Conservation (phyloP, 306 rosid genomes). For the Acmispon strigosus region DNA sequence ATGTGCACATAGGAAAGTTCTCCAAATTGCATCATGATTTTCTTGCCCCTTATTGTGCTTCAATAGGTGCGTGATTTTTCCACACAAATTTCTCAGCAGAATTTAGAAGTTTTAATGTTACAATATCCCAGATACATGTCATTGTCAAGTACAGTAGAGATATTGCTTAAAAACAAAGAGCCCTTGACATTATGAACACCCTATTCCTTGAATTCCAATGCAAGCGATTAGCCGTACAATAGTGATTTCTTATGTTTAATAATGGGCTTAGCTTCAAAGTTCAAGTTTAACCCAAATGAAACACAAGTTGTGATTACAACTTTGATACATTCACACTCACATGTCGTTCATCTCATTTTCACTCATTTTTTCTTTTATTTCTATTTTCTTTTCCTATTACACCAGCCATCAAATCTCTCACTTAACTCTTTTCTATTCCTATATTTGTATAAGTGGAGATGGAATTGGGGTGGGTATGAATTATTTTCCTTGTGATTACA, state of each 20-base stretch:
- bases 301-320: neutral
- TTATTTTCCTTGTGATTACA: neutral
- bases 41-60: neutral
- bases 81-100: neutral
- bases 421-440: too few species aligned
- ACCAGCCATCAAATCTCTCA: too few species aligned
- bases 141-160: slow-evolving; percentile 29
- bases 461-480: too few species aligned
- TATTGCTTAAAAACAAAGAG: slow-evolving; percentile 56
- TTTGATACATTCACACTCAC: too few species aligned
- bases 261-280: slow-evolving; percentile 28
- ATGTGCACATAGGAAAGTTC: neutral
- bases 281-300: slow-evolving; percentile 31
- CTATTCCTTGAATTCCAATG: slow-evolving; percentile 64
- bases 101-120: neutral
- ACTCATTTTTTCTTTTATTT: too few species aligned
- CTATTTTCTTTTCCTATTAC: too few species aligned
- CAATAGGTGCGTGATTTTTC: neutral
- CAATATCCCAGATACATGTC: slow-evolving; percentile 10
- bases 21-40: neutral
- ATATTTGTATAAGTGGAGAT: too few species aligned
- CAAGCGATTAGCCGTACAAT: slow-evolving; percentile 45
- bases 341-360: too few species aligned
- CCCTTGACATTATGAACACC: slow-evolving; percentile 20
- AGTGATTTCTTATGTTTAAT: slow-evolving; percentile 10